Evolutionary conservation across 164 flowering plant species (phyloP).

Genomic region (Chimonanthus salicifolius): DNA sequence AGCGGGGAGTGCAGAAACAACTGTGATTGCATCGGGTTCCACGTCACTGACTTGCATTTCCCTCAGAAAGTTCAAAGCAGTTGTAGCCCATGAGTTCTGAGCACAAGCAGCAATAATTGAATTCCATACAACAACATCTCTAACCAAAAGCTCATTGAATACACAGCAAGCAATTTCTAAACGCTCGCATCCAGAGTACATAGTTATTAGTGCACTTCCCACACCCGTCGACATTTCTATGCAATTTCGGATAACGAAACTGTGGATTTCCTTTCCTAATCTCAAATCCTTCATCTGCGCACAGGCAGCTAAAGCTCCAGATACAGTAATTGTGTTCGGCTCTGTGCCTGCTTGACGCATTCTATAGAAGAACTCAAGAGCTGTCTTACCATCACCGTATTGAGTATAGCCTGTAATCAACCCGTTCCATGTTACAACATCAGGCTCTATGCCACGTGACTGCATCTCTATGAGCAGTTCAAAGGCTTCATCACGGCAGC

Average conservation of each 20-base stretch:
- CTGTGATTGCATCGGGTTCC: constrained; percentile 24
- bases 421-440: constrained; percentile 37
- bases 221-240: constrained; percentile 33
- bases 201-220: constrained; percentile 33
- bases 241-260: constrained; percentile 22
- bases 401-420: constrained; percentile 31
- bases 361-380: constrained; percentile 26
- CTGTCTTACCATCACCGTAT: constrained; percentile 27
- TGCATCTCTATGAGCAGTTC: constrained; percentile 31
- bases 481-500: constrained; percentile 21
- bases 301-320: constrained; percentile 34
- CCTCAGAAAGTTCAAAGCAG: constrained; percentile 23
- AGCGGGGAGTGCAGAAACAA: constrained; percentile 32
- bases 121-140: constrained; percentile 36
- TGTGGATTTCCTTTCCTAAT: constrained; percentile 30
- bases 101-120: constrained; percentile 31
- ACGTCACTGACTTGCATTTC: constrained; percentile 22
- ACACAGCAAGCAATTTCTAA: constrained; percentile 20
- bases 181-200: constrained; percentile 28
- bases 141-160: constrained; percentile 20
- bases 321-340: constrained; percentile 25
- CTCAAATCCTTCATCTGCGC: constrained; percentile 24
- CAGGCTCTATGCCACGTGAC: constrained; percentile 20
- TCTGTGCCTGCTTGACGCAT: constrained; percentile 19
- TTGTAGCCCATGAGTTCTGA: constrained; percentile 18